phyloP scores from a whole-genome alignment of 1,284 basidiomycete species.

The Trametes polyzona region DNA sequence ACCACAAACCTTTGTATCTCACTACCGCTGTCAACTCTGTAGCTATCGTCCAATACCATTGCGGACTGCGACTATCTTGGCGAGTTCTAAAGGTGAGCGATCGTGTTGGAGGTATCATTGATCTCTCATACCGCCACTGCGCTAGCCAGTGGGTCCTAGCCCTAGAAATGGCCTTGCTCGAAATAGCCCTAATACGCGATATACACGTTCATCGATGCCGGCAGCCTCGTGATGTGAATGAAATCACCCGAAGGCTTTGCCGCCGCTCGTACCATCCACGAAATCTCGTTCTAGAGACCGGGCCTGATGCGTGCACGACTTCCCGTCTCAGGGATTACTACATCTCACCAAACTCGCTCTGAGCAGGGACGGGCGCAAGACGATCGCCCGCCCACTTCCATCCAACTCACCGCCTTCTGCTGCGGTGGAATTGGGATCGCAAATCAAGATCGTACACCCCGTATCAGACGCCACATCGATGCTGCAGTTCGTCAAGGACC shows the following conservation, averaged over 20 bases:
- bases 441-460: constrained; percentile 40
- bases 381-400: constrained; percentile 35
- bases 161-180: too few species aligned
- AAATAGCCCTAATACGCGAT: too few species aligned
- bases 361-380: constrained; percentile 27
- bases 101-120: too few species aligned
- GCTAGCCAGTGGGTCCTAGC: too few species aligned
- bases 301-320: constrained; percentile 22
- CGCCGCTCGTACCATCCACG: constrained; percentile 31
- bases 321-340: constrained; percentile 27
- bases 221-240: too few species aligned
- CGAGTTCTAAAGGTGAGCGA: too few species aligned
- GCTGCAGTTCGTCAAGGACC: constrained; percentile 42
- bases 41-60: too few species aligned
- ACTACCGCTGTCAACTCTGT: too few species aligned
- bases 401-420: constrained; percentile 43
- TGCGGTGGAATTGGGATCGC: constrained; percentile 31
- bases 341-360: constrained; percentile 33
- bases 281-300: constrained; percentile 19
- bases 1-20: too few species aligned
- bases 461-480: constrained; percentile 46
- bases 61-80: too few species aligned
- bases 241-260: constrained; percentile 18
- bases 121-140: too few species aligned
- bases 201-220: too few species aligned